Conservation (phyloP, 2,329 filamentous ascomycete genomes). For the Zalaria sp. region DNA sequence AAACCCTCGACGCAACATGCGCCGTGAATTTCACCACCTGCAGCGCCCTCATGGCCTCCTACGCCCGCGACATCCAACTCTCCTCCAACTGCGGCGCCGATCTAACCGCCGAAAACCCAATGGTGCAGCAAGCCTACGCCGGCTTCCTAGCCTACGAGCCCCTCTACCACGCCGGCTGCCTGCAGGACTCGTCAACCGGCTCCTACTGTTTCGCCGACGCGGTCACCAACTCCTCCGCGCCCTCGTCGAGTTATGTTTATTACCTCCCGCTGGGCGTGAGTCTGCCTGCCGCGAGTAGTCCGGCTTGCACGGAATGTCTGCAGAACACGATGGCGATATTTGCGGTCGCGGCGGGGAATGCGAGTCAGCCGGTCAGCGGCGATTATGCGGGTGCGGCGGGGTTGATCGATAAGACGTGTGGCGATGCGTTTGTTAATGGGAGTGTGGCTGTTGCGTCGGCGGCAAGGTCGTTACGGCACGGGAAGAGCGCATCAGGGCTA, state of each 20-base stretch:
- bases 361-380: constrained; percentile 48
- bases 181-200: constrained; percentile 44
- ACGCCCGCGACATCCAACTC: constrained; percentile 52
- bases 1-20: constrained; percentile 68
- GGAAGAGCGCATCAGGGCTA: no score
- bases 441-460: constrained; percentile 18
- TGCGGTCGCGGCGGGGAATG: constrained; percentile 51
- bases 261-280: constrained; percentile 66
- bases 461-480: background rate
- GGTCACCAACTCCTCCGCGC: constrained; percentile 57
- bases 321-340: constrained; percentile 72
- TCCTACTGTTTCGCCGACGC: constrained; percentile 72
- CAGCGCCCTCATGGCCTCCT: constrained; percentile 44
- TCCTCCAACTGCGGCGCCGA: constrained; percentile 58
- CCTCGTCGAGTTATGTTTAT: constrained; percentile 66
- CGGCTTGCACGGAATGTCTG: constrained; percentile 63
- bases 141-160: constrained; percentile 65
- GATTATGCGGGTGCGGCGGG: constrained; percentile 60
- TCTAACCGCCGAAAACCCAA: constrained; percentile 49
- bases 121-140: constrained; percentile 60
- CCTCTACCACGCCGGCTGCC: constrained; percentile 68
- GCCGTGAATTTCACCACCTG: constrained; percentile 52
- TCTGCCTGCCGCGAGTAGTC: constrained; percentile 52
- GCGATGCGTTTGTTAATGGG: constrained; percentile 37
- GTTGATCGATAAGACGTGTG: constrained; percentile 54